Conservation (phyloP, 176 grass and related monocot species). For the Carex pumila region DNA sequence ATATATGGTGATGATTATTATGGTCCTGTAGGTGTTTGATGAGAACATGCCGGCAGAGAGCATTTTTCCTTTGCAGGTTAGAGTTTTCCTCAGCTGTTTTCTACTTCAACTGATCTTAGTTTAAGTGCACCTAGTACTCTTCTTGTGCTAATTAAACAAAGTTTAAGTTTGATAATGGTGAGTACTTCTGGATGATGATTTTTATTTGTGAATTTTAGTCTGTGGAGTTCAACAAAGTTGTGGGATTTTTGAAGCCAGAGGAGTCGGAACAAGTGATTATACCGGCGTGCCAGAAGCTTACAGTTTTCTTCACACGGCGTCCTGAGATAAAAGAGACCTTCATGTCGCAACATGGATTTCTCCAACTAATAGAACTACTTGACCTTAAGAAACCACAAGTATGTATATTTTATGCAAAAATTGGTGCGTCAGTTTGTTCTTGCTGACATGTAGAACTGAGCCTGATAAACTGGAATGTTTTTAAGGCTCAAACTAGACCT, state of each 20-base stretch:
- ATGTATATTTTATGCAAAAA: conserved; percentile 26
- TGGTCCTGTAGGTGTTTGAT: conserved; percentile 52
- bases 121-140: background rate
- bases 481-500: background rate
- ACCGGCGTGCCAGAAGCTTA: conserved; percentile 80
- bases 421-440: background rate
- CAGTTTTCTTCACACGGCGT: conserved; percentile 59
- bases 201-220: conserved; percentile 34
- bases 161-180: background rate
- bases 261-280: conserved; percentile 92
- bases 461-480: background rate
- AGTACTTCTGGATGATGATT: background rate
- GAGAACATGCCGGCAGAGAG: conserved; percentile 51
- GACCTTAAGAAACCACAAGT: conserved; percentile 85
- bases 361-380: conserved; percentile 92
- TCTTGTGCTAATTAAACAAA: background rate
- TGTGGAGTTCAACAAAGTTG: conserved; percentile 98
- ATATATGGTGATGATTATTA: conserved; percentile 12
- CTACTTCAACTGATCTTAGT: background rate
- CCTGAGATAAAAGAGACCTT: conserved; percentile 86
- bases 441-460: background rate
- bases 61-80: conserved; percentile 80
- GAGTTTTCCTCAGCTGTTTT: conserved; percentile 13
- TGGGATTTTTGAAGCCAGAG: conserved; percentile 68
- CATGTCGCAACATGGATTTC: conserved; percentile 87